Evolutionary conservation across 768 basidiomycete species (phyloP), one percentile per base, ranked within the genome.

Genomic region (Hygrocybe coccinea): DNA sequence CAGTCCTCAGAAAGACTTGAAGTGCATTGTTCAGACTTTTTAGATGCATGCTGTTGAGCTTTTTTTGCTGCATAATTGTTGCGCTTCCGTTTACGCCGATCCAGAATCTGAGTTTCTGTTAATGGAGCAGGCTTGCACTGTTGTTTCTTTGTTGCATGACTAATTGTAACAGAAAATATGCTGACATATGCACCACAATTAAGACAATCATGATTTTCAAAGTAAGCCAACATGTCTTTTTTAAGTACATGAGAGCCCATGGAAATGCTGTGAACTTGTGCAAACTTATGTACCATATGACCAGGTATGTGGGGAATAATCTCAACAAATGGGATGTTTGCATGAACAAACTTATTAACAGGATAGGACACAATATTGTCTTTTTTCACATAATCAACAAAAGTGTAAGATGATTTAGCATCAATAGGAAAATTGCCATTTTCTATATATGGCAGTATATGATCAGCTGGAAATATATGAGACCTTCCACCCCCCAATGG

Each of bases 31-130:
- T 29, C 29, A 29, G 29, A 29, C 29, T 29, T 29, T 38, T 29
- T 56, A 21, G 50, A 15, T 51, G 8, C 8, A 17, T 21, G 14
- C 22, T 29, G 17, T 25, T 47, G 12, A 29, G 15, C 22, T 15
- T 14, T 25, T 47, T 29, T 47, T 47, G 17, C 17, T 47, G 14
- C 29, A 29, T 19, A 21, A 21, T 15, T 15, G 39, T 15, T 25
- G 7, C 34, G 43, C 9, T n/a, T 29, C 14, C 51, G 60, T 1
- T 22, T 29, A 2, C 59, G 35, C 43, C 19, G 56, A 52, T 5
- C 62, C 62, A 47, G 60, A 63, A 0, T 61, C 60, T 0, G 62
- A 57, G 57, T 58, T 61, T 3, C 62, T 58, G 4, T 52, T 50
- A 46, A 61, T 60, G 29, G 50, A 44, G 39, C 54, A 49, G 10